Evolutionary conservation across 2,329 filamentous ascomycete species (phyloP).

Genomic region (Penicillium sp.): DNA sequence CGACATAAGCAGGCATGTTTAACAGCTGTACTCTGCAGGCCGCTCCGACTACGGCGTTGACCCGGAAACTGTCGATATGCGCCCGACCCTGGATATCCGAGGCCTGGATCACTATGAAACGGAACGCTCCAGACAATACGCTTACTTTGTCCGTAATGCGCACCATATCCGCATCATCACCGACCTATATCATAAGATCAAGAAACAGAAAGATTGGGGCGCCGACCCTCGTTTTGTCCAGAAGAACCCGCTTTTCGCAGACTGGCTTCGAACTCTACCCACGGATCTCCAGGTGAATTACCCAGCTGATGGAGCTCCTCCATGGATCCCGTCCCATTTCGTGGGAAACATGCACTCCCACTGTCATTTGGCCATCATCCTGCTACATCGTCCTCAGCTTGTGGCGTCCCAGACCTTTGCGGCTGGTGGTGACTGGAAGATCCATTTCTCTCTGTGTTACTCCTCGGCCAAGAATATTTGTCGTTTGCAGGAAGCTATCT

Average conservation of each 20-base stretch:
- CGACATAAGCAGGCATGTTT: neutral
- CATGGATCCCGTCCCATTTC: conserved; percentile 84
- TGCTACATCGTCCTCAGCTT: conserved; percentile 85
- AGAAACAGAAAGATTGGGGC: conserved; percentile 80
- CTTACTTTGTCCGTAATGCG: conserved; percentile 76
- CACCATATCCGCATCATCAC: conserved; percentile 78
- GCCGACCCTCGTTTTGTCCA: conserved; percentile 80
- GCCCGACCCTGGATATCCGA: conserved; percentile 62
- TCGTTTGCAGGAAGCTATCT: conserved; percentile 79
- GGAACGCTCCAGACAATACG: conserved; percentile 78
- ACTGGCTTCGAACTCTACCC: conserved; percentile 77
- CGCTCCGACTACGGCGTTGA: conserved; percentile 77
- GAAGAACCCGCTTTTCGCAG: conserved; percentile 73
- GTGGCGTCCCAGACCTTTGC: conserved; percentile 72
- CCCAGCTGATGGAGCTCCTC: conserved; percentile 74
- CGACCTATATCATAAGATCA: conserved; percentile 70
- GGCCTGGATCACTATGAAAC: conserved; percentile 75
- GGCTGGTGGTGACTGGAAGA: conserved; percentile 77
- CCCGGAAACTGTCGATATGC: conserved; percentile 74
- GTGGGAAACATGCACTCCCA: conserved; percentile 88
- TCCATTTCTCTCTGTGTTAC: conserved; percentile 84
- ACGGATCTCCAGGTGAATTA: conserved; percentile 76
- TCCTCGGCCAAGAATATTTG: conserved; percentile 82
- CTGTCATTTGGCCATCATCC: conserved; percentile 80
- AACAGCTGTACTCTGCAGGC: conserved; percentile 51